A percentile compares a stretch with the other conserved stretches of the same genome.
These are phyloP conservation scores for Erythrophleum ivorense DNA, from an alignment of 331 rosid genomes.

Conservation along the genomic window DNA sequence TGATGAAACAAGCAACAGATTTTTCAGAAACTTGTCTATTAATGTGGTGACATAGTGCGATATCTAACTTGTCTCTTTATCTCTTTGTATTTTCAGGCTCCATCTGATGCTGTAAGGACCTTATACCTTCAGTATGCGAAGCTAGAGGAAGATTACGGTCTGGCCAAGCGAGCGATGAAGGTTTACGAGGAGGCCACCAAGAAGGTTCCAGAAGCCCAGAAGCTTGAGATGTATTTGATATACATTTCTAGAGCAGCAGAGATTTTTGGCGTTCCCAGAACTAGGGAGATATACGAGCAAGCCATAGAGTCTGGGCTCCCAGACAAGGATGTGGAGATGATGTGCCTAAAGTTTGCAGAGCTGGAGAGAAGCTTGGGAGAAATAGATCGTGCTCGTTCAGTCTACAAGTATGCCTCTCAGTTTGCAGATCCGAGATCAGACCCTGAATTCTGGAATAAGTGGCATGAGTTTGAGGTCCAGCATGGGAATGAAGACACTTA, in stretches of 20 bases:
- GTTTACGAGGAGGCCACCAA: constrained; percentile 88
- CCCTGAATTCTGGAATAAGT: constrained; percentile 76
- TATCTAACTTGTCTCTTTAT: too few species aligned
- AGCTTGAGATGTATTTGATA: constrained; percentile 84
- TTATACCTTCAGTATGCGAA: constrained; percentile 84
- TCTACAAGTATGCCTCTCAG: constrained; percentile 75
- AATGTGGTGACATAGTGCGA: too few species aligned
- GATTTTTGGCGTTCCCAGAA: constrained; percentile 84
- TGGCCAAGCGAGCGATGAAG: constrained; percentile 90
- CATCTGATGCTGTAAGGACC: constrained; percentile 81
- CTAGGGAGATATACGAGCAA: constrained; percentile 84
- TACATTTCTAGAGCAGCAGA: constrained; percentile 88
- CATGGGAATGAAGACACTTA: constrained; percentile 92
- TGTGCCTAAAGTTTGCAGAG: constrained; percentile 87
- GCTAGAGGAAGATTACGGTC: constrained; percentile 87
- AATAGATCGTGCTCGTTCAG: constrained; percentile 80
- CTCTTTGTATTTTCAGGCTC: too few species aligned
- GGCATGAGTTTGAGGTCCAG: constrained; percentile 92
- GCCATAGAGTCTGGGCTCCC: constrained; percentile 96
- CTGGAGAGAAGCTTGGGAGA: constrained; percentile 93
- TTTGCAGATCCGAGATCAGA: constrained; percentile 90
- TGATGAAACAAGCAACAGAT: too few species aligned
- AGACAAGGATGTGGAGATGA: constrained; percentile 82
- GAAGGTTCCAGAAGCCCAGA: constrained; percentile 80
- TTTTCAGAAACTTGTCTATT: too few species aligned